Percentiles rank a stretch among this genome's conserved stretches.
Evolutionary conservation across 164 flowering plant species (phyloP).

Genomic region (Berberis vulgaris): DNA sequence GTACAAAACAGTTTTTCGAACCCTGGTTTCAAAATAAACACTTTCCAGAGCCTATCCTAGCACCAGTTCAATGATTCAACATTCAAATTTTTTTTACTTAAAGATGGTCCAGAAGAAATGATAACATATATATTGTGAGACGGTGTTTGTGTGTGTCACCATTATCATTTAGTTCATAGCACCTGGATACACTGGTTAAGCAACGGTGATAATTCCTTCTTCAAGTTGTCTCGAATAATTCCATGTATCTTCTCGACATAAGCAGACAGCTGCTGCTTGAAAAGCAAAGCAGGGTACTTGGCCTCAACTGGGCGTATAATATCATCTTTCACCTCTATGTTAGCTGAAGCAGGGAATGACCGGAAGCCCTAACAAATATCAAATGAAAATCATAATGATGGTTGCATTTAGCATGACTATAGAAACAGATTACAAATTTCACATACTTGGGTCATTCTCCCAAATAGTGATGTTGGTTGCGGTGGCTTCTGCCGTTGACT

Average conservation of each 20-base stretch:
- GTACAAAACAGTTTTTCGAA: too few species aligned
- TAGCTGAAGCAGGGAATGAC: conserved; percentile 78
- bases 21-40: too few species aligned
- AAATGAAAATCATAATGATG: neutral
- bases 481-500: conserved; percentile 59
- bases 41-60: too few species aligned
- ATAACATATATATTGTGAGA: too few species aligned
- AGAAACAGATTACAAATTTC: neutral
- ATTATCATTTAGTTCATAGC: neutral
- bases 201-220: conserved; percentile 66
- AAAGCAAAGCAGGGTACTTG: conserved; percentile 94
- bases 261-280: conserved; percentile 99
- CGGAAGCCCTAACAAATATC: conserved; percentile 69
- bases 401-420: neutral
- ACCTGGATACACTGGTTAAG: conserved; percentile 95
- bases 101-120: too few species aligned
- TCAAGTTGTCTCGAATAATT: conserved; percentile 86
- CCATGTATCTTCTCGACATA: conserved; percentile 98
- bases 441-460: conserved; percentile 66
- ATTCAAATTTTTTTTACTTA: too few species aligned
- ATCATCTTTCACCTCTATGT: conserved; percentile 44
- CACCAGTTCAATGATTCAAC: too few species aligned
- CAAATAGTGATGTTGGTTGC: conserved; percentile 68
- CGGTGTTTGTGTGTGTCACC: too few species aligned
- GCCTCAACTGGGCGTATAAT: conserved; percentile 94